These are phyloP conservation scores for Eucommia ulmoides DNA, from an alignment of 257 asterid species.

Conservation along the genomic window DNA sequence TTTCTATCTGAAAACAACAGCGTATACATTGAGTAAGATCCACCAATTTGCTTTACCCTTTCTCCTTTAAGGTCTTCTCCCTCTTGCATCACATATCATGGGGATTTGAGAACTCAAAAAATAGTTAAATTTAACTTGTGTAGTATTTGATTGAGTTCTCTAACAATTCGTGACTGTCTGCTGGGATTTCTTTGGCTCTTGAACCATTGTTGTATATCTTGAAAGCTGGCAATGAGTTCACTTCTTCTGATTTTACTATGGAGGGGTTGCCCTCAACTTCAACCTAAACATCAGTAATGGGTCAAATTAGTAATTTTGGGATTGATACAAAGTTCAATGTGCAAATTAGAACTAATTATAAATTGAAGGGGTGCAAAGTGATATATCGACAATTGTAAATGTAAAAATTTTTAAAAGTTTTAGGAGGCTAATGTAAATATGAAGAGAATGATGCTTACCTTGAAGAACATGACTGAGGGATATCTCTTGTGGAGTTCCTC, in stretches of 20 bases:
- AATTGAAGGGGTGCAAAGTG: neutral
- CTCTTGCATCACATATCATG: no score
- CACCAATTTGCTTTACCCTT: no score
- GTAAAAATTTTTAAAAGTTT: no score
- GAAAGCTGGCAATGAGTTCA: conserved; percentile 33
- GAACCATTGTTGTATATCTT: conserved; percentile 40
- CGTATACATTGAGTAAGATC: no score
- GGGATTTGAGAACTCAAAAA: no score
- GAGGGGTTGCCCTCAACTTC: conserved; percentile 46
- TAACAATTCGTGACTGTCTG: conserved; percentile 26
- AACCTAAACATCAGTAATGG: conserved; percentile 19
- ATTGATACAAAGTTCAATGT: no score
- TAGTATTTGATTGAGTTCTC: conserved; percentile 33
- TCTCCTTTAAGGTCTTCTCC: no score
- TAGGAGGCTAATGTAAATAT: no score
- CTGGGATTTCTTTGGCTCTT: conserved; percentile 28
- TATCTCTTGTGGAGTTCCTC: conserved; percentile 31
- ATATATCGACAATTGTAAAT: neutral
- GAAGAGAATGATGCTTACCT: conserved; percentile 26
- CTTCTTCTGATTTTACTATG: conserved; percentile 33
- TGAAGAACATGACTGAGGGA: conserved; percentile 34
- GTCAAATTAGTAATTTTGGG: no score
- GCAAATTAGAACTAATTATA: no score
- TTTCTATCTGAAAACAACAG: no score
- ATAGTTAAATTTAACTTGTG: neutral